phyloP scores from a whole-genome alignment of 2,329 filamentous ascomycete genomes.

The Fusarium fracticaudum region DNA sequence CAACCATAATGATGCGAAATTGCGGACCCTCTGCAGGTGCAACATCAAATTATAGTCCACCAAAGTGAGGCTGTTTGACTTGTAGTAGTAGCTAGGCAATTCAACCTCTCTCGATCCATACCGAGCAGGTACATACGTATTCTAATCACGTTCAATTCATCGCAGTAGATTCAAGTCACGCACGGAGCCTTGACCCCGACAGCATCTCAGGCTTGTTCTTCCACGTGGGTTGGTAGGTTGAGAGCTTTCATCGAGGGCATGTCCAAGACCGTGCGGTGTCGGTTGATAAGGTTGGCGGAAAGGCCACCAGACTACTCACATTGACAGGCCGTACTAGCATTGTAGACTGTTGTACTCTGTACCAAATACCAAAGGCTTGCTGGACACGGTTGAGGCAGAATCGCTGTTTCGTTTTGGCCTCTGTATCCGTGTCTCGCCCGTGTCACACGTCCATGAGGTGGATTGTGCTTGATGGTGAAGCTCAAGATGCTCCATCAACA shows the following conservation, averaged over 20 bases:
- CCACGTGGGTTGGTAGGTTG: slow-evolving; percentile 24
- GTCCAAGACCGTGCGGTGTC: slow-evolving; percentile 28
- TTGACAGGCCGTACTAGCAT: not conserved
- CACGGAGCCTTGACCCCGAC: slow-evolving; percentile 11
- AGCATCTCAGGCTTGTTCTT: slow-evolving; percentile 19
- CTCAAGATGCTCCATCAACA: not conserved
- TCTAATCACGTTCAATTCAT: not conserved
- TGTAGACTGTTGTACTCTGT: not conserved
- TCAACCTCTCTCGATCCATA: not conserved
- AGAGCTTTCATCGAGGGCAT: slow-evolving; percentile 18
- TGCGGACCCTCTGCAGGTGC: slow-evolving; percentile 7
- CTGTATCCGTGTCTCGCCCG: not conserved
- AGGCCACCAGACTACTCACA: not conserved
- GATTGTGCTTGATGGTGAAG: not conserved
- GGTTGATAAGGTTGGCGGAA: slow-evolving; percentile 15
- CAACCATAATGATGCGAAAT: not conserved
- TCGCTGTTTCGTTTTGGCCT: not conserved
- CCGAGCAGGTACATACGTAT: not conserved
- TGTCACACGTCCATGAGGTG: not conserved
- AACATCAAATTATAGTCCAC: not conserved
- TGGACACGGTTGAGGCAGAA: not conserved
- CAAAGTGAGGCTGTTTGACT: slow-evolving; percentile 13
- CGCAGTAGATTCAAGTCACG: slow-evolving; percentile 1
- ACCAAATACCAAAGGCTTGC: not conserved
- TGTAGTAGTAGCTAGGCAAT: not conserved